A percentile compares a stretch with the other conserved stretches of the same genome.
Evolutionary conservation across 2,329 filamentous ascomycete genomes (phyloP).

Genomic region (Cladosporium austrohemisphaericum): DNA sequence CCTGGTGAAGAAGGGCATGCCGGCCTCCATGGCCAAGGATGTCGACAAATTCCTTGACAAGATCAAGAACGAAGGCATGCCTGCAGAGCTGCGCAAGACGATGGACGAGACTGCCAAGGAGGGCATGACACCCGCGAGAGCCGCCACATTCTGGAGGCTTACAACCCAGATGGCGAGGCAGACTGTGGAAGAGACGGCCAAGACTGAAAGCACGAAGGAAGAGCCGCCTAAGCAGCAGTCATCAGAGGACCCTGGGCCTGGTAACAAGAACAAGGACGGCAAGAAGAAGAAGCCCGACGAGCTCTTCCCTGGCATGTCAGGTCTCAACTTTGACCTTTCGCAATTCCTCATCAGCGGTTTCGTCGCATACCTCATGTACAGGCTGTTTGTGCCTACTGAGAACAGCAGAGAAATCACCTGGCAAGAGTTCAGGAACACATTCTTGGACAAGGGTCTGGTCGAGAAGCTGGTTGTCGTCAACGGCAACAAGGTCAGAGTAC

Average conservation of each 20-base stretch:
- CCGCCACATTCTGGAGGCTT: slow-evolving; percentile 58
- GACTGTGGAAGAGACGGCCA: slow-evolving; percentile 41
- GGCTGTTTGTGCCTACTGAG: slow-evolving; percentile 63
- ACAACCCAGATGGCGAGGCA: slow-evolving; percentile 55
- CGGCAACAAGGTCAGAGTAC: slow-evolving; percentile 72
- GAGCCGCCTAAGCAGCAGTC: slow-evolving; percentile 40
- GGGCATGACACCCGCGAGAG: slow-evolving; percentile 57
- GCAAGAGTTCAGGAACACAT: slow-evolving; percentile 92
- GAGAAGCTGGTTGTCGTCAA: slow-evolving; percentile 85
- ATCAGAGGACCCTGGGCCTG: slow-evolving; percentile 43
- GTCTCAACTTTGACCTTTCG: slow-evolving; percentile 53
- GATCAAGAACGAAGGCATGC: slow-evolving; percentile 66
- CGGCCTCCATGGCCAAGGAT: slow-evolving; percentile 57
- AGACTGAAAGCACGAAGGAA: slow-evolving; percentile 25
- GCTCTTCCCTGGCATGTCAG: slow-evolving; percentile 37
- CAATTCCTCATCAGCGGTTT: slow-evolving; percentile 57
- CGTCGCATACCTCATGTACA: slow-evolving; percentile 60
- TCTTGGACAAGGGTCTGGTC: slow-evolving; percentile 92
- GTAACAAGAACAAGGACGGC: slow-evolving; percentile 37
- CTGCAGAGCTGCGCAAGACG: slow-evolving; percentile 62
- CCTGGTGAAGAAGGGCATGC: slow-evolving; percentile 56
- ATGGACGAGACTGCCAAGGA: slow-evolving; percentile 53
- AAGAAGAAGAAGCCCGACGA: slow-evolving; percentile 39
- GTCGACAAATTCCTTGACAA: slow-evolving; percentile 59
- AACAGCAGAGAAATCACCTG: slow-evolving; percentile 82